Percentiles rank a stretch among this genome's conserved stretches.
These are phyloP conservation scores for Claviceps sp. DNA, from an alignment of 2,329 filamentous ascomycete species.

Conservation along the genomic window DNA sequence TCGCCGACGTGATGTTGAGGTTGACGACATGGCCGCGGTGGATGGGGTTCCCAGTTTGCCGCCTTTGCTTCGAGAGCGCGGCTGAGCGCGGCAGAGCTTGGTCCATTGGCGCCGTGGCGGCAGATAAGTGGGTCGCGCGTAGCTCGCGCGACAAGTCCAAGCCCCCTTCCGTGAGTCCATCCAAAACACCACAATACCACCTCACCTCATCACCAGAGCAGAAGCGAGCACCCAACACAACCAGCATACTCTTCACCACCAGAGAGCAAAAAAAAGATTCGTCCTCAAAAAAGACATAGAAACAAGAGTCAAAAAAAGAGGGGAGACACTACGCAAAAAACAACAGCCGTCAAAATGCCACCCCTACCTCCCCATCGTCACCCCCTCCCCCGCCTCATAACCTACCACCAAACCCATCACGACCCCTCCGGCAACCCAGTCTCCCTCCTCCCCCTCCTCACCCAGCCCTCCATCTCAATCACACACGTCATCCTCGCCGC, in stretches of 20 bases:
- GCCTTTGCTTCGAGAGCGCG: too few species aligned
- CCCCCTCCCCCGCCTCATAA: conserved; percentile 33
- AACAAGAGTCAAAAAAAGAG: background rate
- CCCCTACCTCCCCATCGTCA: conserved; percentile 16
- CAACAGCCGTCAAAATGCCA: conserved; percentile 13
- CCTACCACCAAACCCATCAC: conserved; percentile 44
- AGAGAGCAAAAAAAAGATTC: too few species aligned
- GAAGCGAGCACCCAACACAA: too few species aligned
- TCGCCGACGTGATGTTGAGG: conserved; percentile 9
- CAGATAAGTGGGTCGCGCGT: too few species aligned
- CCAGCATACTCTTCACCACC: background rate
- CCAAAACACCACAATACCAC: too few species aligned
- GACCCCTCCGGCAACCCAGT: conserved; percentile 29
- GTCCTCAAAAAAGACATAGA: background rate
- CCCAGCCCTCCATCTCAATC: conserved; percentile 31
- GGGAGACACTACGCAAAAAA: background rate
- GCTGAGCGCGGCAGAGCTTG: too few species aligned
- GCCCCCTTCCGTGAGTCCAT: too few species aligned
- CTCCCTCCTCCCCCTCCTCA: conserved; percentile 40
- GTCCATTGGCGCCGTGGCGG: too few species aligned
- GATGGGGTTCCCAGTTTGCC: too few species aligned
- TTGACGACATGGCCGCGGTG: background rate
- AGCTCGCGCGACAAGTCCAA: too few species aligned
- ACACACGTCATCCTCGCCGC: conserved; percentile 83
- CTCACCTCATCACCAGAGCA: too few species aligned